Conservation (phyloP, 106 monocot genomes). For the Agapanthus africanus region DNA sequence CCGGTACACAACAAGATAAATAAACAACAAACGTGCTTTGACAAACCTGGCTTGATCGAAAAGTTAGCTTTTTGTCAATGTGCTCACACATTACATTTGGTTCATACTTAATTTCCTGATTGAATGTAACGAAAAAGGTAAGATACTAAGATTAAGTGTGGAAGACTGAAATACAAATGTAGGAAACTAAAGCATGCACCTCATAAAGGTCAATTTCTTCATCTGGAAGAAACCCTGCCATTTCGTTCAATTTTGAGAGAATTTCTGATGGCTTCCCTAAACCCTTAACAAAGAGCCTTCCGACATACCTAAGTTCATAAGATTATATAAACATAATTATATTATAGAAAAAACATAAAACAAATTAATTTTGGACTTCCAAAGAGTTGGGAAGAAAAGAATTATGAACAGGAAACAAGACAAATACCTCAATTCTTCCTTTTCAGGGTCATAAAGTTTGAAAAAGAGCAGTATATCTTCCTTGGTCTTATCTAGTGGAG, state of each 20-base stretch:
- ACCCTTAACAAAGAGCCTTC: slow-evolving; percentile 90
- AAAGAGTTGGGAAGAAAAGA: background rate
- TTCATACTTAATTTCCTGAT: slow-evolving; percentile 96
- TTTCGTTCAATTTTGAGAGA: slow-evolving; percentile 67
- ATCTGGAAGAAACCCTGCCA: slow-evolving; percentile 72
- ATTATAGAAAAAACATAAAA: background rate
- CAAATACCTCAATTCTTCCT: slow-evolving; percentile 79
- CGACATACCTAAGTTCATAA: slow-evolving; percentile 52
- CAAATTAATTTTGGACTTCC: background rate
- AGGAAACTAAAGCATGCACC: slow-evolving; percentile 27
- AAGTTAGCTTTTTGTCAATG: slow-evolving; percentile 74
- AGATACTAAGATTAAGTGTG: no score
- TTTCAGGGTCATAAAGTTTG: slow-evolving; percentile 97
- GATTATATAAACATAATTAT: background rate
- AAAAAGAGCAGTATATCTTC: slow-evolving; percentile 97
- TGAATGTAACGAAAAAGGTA: background rate
- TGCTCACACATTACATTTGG: slow-evolving; percentile 97
- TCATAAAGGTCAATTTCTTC: slow-evolving; percentile 98
- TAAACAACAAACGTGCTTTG: background rate
- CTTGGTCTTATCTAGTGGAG: slow-evolving; percentile 79
- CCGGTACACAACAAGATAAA: background rate
- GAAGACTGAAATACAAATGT: no score
- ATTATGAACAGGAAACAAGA: background rate
- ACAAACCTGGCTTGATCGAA: slow-evolving; percentile 49
- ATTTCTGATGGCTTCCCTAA: slow-evolving; percentile 78